A percentile compares a stretch with the other conserved stretches of the same genome.
Conservation (phyloP, 2,329 filamentous ascomycete genomes). For the Calycina marina region DNA sequence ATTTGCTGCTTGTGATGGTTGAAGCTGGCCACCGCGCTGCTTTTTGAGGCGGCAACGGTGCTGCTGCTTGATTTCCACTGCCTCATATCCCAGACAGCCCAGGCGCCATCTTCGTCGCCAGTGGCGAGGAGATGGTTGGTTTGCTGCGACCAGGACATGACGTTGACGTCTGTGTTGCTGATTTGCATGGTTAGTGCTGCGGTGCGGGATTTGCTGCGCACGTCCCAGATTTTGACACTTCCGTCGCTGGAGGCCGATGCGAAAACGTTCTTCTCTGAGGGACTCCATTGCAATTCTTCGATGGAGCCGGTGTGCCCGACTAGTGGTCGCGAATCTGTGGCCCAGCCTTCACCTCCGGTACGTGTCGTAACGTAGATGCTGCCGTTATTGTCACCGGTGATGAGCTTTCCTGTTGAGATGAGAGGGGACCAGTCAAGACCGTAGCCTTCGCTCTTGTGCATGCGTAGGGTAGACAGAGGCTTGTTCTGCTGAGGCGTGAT, state of each 20-base stretch:
- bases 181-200: constrained; percentile 80
- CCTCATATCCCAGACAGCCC: constrained; percentile 91
- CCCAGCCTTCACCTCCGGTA: constrained; percentile 77
- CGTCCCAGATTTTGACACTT: constrained; percentile 91
- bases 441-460: constrained; percentile 90
- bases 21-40: constrained; percentile 81
- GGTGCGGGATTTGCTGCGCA: constrained; percentile 76
- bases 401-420: constrained; percentile 65
- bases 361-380: constrained; percentile 78
- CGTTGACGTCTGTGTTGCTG: constrained; percentile 79
- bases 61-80: constrained; percentile 66
- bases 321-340: constrained; percentile 73
- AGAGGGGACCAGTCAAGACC: constrained; percentile 92
- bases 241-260: constrained; percentile 89
- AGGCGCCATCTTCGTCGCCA: constrained; percentile 83
- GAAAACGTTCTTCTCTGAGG: constrained; percentile 84
- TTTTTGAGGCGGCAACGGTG: constrained; percentile 32
- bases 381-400: constrained; percentile 85
- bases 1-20: constrained; percentile 94
- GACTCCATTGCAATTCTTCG: constrained; percentile 95
- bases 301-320: constrained; percentile 72
- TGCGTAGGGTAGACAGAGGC: constrained; percentile 71
- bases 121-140: constrained; percentile 83
- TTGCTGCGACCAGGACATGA: constrained; percentile 86
- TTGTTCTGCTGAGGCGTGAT: constrained; percentile 77